These are phyloP conservation scores for Striga asiatica DNA, from an alignment of 257 asterid species.

Conservation along the genomic window DNA sequence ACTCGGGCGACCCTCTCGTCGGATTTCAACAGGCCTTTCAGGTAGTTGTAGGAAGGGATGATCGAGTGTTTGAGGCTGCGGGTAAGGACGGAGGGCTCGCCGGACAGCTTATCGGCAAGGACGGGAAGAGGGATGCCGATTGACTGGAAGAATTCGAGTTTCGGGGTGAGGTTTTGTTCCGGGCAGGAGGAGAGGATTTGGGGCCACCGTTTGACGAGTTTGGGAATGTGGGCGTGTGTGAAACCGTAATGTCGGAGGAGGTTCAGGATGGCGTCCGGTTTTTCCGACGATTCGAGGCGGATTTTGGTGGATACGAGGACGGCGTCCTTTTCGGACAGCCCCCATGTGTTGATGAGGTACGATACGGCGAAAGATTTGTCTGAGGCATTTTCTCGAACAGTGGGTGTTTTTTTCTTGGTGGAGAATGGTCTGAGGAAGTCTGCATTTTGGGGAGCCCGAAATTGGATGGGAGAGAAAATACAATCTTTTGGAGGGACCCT, in stretches of 20 bases:
- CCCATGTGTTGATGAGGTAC: background rate
- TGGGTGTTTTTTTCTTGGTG: background rate
- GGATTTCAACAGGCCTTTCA: background rate
- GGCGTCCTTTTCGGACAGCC: background rate
- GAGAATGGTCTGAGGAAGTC: background rate
- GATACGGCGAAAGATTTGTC: background rate
- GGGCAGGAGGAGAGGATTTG: background rate
- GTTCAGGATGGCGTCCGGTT: background rate
- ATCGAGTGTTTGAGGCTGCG: background rate
- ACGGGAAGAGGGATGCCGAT: background rate
- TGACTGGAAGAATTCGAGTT: background rate
- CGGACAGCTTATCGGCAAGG: background rate
- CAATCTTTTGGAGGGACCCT: background rate
- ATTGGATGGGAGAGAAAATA: background rate
- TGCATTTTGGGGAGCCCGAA: background rate
- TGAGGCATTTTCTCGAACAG: background rate
- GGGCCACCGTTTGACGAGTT: background rate
- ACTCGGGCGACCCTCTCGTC: background rate
- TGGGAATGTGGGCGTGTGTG: background rate
- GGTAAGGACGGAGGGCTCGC: background rate
- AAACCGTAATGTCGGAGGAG: background rate
- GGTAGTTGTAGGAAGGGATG: background rate
- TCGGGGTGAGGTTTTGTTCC: background rate
- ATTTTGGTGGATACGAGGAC: background rate
- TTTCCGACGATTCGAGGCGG: background rate